Evolutionary conservation across 352 stramenopile genomes (phyloP), one percentile per base, ranked within the genome.

Genomic region (Phytophthora pinifolia): DNA sequence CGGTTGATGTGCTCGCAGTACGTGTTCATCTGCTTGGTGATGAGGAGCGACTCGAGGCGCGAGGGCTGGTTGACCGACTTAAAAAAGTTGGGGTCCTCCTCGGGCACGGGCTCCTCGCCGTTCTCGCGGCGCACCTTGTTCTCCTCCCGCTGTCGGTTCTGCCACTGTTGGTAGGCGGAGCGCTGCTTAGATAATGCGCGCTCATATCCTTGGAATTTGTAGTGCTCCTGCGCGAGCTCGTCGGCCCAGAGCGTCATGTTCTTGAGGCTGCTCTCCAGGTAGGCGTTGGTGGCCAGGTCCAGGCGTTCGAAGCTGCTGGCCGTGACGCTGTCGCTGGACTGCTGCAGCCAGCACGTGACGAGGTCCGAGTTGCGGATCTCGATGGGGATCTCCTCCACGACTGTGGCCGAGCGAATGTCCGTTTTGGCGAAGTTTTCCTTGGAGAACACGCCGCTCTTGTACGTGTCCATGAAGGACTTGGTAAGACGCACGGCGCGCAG

Each of bases 211-310:
- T 97, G 83, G 67, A 96, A 96, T 76, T 96, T 96, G 65, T 86
- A 88, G 70, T 99, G 96, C 71, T 99, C 95, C 53, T 96, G 86
- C 4, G 92, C 86, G 13, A 99, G 83, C 64, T 99, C 96, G 66
- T 99, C 97, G 18, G 98, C 96, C 94, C 95, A 98, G 45, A 94
- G 80, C 60, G 88, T 97, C 59, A 99, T 86, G 74, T 98, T 98
- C 84, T 98, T 97, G n/a, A 99, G 78, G 64, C 98, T 98, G 75
- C 96, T 98, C 67, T 99, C 95, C 58, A 95, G 62, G 79, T 98
- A 99, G 30, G 96, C 83, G 65, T 92, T 98, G 30, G 93, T 98
- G 54, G 83, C 95, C 44, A 99, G 70, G 69, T 99, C 96, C 35
- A 99, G 87, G 41, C 92, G 85, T 60, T 99, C 96, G 48, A 99